Percentiles rank a stretch among this genome's conserved stretches.
These are phyloP conservation scores for Bondarzewia mesenterica DNA, from an alignment of 1,284 basidiomycete species.

Conservation along the genomic window DNA sequence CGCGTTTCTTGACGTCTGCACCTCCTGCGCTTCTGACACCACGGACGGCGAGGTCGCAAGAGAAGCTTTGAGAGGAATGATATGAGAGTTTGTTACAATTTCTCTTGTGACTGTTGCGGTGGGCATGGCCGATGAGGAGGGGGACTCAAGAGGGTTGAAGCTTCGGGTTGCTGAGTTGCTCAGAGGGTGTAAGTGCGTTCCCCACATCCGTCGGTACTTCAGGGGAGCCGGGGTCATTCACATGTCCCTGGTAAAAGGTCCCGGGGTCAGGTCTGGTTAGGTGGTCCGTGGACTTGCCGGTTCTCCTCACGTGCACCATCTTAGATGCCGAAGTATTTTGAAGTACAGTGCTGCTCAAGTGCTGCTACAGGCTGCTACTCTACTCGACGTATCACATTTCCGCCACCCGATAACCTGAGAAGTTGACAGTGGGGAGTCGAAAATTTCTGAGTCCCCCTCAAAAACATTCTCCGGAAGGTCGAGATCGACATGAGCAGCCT, in stretches of 20 bases:
- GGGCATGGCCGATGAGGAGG: conserved; percentile 3
- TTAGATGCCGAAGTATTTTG: not conserved
- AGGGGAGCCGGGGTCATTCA: not conserved
- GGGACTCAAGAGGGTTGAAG: no score
- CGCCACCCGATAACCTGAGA: no score
- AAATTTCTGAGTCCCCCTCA: no score
- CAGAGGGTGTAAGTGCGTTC: not conserved
- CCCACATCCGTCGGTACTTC: not conserved
- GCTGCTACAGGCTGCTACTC: no score
- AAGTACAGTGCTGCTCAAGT: not conserved
- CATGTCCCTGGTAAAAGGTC: not conserved
- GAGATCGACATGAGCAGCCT: conserved; percentile 51
- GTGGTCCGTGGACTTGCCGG: not conserved
- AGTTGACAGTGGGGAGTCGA: no score
- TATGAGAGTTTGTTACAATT: not conserved
- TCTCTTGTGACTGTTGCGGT: not conserved
- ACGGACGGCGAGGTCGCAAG: not conserved
- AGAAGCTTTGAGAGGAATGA: conserved; percentile 1
- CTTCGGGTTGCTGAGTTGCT: no score
- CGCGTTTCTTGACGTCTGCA: not conserved
- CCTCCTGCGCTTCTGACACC: not conserved
- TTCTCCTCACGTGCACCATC: not conserved
- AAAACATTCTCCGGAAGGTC: not conserved
- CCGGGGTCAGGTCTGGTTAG: no score
- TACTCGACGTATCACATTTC: no score